phyloP scores from a whole-genome alignment of 441 rosid species.

The Syzygium syzygioides region DNA sequence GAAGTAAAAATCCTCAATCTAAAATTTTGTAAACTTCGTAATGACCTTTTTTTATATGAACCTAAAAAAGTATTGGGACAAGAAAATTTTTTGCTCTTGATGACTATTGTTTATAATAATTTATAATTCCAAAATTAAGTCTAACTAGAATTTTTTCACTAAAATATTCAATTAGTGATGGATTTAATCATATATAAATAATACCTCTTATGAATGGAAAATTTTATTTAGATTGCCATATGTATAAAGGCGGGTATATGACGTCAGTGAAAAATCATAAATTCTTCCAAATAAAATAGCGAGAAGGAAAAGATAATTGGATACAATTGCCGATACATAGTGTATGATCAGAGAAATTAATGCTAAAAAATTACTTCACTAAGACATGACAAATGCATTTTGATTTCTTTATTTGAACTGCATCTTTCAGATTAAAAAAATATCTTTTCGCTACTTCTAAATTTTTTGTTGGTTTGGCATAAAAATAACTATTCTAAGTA shows the following conservation, averaged over 20 bases:
- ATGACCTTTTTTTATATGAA: no score
- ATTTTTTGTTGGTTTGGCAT: no score
- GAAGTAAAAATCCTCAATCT: not conserved
- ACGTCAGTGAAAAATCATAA: not conserved
- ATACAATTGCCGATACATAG: no score
- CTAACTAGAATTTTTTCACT: not conserved
- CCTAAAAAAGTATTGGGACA: not conserved
- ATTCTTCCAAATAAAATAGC: no score
- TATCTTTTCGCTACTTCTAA: no score
- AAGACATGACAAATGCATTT: not conserved
- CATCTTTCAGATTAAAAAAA: no score
- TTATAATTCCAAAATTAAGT: not conserved
- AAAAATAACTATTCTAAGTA: no score
- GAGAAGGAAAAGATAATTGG: no score
- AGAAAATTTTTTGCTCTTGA: not conserved
- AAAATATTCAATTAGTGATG: not conserved
- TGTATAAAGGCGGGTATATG: not conserved
- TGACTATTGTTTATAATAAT: not conserved
- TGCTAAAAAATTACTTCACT: no score
- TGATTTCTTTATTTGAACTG: not conserved
- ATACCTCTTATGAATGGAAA: not conserved
- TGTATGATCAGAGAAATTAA: no score
- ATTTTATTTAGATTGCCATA: not conserved
- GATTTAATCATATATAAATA: not conserved
- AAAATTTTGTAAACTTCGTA: not conserved